These are phyloP conservation scores for Ulvella scutata DNA, from an alignment of 139 green algal species.

Conservation along the genomic window DNA sequence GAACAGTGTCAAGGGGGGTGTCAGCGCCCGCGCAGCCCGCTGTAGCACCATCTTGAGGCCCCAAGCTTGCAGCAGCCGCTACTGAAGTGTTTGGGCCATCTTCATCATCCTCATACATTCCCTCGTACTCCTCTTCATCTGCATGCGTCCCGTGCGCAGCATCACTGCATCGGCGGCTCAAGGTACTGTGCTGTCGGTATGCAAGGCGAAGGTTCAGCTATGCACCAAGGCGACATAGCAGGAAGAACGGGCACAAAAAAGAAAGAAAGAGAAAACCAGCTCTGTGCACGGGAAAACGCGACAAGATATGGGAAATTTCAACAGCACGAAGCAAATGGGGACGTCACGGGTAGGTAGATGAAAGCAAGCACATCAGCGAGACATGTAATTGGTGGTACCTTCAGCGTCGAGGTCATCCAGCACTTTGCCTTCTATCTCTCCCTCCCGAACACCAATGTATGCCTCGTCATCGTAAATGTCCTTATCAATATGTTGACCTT, in stretches of 20 bases:
- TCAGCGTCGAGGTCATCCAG: slow-evolving; percentile 40
- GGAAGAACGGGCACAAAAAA: no score
- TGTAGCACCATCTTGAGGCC: not conserved
- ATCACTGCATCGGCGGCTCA: no score
- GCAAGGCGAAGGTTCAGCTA: no score
- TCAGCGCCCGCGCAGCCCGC: slow-evolving; percentile 21
- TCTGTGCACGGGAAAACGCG: no score
- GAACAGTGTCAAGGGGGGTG: slow-evolving; percentile 48
- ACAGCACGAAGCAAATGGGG: not conserved
- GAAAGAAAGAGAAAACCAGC: no score
- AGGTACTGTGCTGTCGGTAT: no score
- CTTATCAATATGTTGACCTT: no score
- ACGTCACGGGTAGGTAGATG: no score
- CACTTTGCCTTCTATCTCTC: slow-evolving; percentile 28
- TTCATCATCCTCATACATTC: slow-evolving; percentile 4
- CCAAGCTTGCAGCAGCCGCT: slow-evolving; percentile 6
- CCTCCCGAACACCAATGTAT: slow-evolving; percentile 18
- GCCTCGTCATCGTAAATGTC: slow-evolving; percentile 12
- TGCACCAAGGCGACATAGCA: no score
- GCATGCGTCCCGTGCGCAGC: not conserved
- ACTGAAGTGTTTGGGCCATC: not conserved
- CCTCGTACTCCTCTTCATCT: slow-evolving; percentile 9
- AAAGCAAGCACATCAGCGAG: no score
- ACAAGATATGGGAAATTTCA: no score
- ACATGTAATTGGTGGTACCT: slow-evolving; percentile 7